Evolutionary conservation across 2,329 filamentous ascomycete species (phyloP), one percentile per base, ranked within the genome.

Genomic region (Botrytis tulipae): DNA sequence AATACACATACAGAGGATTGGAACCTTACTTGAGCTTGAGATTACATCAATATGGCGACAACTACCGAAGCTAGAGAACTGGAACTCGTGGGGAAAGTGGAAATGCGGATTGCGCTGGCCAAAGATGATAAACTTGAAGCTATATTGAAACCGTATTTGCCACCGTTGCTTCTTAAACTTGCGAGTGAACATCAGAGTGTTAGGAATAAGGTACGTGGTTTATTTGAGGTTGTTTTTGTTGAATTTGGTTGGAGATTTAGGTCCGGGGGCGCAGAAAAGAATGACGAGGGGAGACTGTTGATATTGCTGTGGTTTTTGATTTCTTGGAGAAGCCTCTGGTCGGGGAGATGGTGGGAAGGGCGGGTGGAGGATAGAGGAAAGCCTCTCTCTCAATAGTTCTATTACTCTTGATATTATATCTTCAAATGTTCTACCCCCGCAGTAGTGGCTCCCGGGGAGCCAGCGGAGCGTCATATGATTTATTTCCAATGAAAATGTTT

Each of bases 121-220:
- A 91, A 94, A 70, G 95, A 98, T 81, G 86, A 89, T 76, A 97
- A 95, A 83, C 88, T 99, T 1, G 90, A 95, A 81, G 84, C 90
- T 37, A 85, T 96, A 25, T 86, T 99, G 29, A 90, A 92, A 79
- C 90, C 88, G 60, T 98, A 95, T 80, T 86, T 99, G 40, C 85
- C 92, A 5, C 92, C 95, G 0, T 84, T 98, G 18, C 87, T 99
- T 4, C 86, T 98, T 73, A 98, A 98, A 81, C 90, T 97, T 46
- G 90, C 88, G 46, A 98, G 95, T 66, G 92, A 94, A 37, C 89
- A 95, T 83, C 87, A 90, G 69, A 87, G 90, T 62, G 96, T 98
- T 42, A 89, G 95, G 78, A 91, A 91, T 78, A 96, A 95, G 84
- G 90, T 90, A 71, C 51, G 72, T 66, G 66, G 75, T 37, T 73